Percentiles rank a stretch among this genome's conserved stretches.
Conservation (phyloP, 176 grass and related monocot genomes). For the Lolium rigidum region DNA sequence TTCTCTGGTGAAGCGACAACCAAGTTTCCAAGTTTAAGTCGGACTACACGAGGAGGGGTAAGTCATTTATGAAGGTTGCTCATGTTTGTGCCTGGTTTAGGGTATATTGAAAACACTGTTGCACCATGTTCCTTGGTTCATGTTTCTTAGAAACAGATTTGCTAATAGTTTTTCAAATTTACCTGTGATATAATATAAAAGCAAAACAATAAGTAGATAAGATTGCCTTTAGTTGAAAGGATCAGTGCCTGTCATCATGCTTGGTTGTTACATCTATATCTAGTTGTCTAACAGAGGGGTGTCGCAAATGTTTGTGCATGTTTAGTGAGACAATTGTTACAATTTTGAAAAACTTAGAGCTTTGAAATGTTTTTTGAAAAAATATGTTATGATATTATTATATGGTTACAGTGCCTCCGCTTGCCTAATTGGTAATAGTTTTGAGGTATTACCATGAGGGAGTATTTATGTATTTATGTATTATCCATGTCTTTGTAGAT, state of each 20-base stretch:
- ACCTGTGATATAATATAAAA: neutral
- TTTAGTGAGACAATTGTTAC: conserved; percentile 4
- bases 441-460: conserved; percentile 4
- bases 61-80: conserved; percentile 40
- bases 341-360: neutral
- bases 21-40: conserved; percentile 72
- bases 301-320: conserved; percentile 10
- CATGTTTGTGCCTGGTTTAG: conserved; percentile 32
- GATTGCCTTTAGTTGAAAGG: neutral
- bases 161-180: conserved; percentile 3
- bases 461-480: conserved; percentile 38
- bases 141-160: conserved; percentile 25
- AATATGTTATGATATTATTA: neutral
- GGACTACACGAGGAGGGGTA: conserved; percentile 79
- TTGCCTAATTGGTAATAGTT: neutral
- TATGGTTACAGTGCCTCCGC: neutral
- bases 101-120: conserved; percentile 14
- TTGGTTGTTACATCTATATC: neutral
- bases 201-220: neutral
- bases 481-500: conserved; percentile 64
- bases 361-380: neutral
- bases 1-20: conserved; percentile 83
- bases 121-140: neutral
- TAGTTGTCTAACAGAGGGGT: neutral
- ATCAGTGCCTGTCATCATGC: neutral